Base-by-base conservation (phyloP, 2,329 filamentous ascomycete species). In the Neoarthrinium moseri region DNA sequence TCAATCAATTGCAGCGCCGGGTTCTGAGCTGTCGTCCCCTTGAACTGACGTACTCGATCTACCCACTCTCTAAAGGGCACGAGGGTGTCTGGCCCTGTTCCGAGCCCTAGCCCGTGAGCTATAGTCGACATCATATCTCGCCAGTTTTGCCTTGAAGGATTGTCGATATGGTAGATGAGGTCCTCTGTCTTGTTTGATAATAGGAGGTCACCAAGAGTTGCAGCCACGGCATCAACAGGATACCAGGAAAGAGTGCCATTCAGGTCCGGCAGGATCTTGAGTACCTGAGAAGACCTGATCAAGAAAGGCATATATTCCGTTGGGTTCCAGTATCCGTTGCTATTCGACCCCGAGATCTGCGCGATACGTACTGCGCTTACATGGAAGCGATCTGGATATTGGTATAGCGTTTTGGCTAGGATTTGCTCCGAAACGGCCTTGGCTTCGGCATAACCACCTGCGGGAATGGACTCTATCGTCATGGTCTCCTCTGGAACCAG, bases 271-370 rank as follows among this genome's bases (percentile, higher is more conserved):
- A 74, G 51, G 1, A 57, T 63, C 1, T 60, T 58, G 0, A 80
- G 49, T 1, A 69, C 70, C 50, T 80, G 73, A 0, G 71, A 68
- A 0, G 71, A 74, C 56, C 78, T 78, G 42, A 78, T 55, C 18
- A 81, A 46, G 49, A 77, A 76, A 0, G 64, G 54, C 11, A 80
- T 59, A 49, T 80, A 74, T 53, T 81, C 76, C 22, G 66, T 63
- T 0, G 69, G 60, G 50, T 81, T 82, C 79, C 78, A 83, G 52
- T 72, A 73, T 0, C 77, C 78, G 44, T 61, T 78, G 0, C 46
- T 63, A 3, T 54, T 68, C 0, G 70, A 74, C 0, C 79, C 79
- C 1, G 77, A 65, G 32, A 83, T 74, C 55, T 83, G 79, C 0
- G 74, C 79, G 0, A 71, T 61, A 0, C 78, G 67, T 1, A 75